Conservation (phyloP, 768 basidiomycete species). For the Harrya chromipes region DNA sequence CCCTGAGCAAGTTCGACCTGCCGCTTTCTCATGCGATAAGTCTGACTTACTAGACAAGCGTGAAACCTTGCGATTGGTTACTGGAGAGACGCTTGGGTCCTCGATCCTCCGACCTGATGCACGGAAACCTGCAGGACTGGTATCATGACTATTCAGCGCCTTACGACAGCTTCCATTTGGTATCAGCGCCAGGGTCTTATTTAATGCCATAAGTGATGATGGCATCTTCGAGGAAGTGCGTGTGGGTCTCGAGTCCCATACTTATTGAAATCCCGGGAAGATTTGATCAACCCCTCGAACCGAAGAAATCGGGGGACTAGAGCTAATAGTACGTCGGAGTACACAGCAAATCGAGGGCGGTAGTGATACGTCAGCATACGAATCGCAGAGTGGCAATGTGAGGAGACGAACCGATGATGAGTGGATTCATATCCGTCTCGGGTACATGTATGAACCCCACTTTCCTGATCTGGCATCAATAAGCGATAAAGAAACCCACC, state of each 20-base stretch:
- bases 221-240: neutral
- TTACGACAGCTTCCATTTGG: slow-evolving; percentile 3
- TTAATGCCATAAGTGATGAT: slow-evolving; percentile 6
- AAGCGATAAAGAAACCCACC: neutral
- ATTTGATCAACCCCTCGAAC: neutral
- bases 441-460: neutral
- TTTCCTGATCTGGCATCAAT: neutral
- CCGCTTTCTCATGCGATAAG: neutral
- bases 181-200: slow-evolving; percentile 10
- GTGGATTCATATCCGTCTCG: slow-evolving; percentile 1
- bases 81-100: neutral
- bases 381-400: neutral
- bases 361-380: neutral
- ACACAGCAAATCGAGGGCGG: neutral
- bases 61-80: neutral
- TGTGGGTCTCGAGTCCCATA: neutral
- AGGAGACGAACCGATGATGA: neutral
- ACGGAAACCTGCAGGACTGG: neutral
- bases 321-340: neutral
- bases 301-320: neutral
- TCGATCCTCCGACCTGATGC: neutral
- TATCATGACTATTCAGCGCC: neutral
- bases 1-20: neutral
- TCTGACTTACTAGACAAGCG: neutral
- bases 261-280: neutral